Conservation (phyloP, 805 yeast species). For the Maudiozyma barnettii region DNA sequence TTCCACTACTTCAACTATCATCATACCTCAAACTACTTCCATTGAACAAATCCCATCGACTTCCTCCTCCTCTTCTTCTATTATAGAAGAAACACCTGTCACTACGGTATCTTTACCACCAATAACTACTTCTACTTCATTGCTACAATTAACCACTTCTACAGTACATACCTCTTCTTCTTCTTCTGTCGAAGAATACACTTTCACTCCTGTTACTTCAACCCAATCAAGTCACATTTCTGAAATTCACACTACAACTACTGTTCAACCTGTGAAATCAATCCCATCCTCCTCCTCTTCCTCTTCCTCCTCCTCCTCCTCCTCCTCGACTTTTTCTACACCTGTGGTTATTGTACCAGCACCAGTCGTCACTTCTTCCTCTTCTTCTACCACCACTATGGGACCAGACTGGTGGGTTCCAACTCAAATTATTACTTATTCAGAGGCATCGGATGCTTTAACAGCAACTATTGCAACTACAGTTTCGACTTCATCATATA, state of each 20-base stretch:
- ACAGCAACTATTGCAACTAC: slow-evolving; percentile 1
- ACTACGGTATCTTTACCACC: background rate
- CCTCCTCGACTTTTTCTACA: background rate
- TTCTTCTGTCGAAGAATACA: background rate
- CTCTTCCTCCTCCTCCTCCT: background rate
- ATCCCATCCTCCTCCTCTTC: background rate
- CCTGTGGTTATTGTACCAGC: background rate
- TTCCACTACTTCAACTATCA: background rate
- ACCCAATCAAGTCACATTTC: background rate
- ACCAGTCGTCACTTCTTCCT: background rate
- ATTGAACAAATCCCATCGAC: background rate
- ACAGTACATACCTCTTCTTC: background rate
- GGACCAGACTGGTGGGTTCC: slow-evolving; percentile 34
- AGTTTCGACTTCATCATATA: slow-evolving; percentile 13
- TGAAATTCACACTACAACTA: background rate
- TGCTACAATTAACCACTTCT: background rate
- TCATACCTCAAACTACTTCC: background rate
- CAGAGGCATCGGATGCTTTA: slow-evolving; percentile 9
- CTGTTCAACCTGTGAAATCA: background rate
- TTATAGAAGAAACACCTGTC: background rate
- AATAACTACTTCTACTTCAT: background rate
- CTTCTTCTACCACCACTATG: background rate
- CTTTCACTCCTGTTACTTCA: slow-evolving; percentile 2
- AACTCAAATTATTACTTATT: slow-evolving; percentile 33
- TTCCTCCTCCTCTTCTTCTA: background rate